Conservation (phyloP, 108 stramenopile genomes). For the Nitzschia putrida region DNA sequence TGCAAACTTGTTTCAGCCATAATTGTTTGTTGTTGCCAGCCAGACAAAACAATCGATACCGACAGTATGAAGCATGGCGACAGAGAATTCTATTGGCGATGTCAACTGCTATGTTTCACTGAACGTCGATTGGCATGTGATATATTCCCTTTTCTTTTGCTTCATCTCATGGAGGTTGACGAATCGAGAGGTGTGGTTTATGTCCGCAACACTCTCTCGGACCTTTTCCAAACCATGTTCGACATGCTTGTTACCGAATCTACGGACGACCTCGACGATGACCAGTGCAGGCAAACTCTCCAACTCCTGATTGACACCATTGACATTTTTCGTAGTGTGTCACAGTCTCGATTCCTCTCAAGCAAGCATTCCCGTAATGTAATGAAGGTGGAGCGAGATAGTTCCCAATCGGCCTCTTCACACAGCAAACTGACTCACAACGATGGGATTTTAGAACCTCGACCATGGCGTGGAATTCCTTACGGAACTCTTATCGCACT, state of each 20-base stretch:
- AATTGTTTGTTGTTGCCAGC: conserved; percentile 53
- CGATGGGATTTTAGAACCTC: conserved; percentile 9
- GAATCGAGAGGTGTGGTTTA: background rate
- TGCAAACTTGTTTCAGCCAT: conserved; percentile 57
- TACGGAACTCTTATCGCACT: conserved; percentile 67
- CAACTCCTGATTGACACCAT: conserved; percentile 56
- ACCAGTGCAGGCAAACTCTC: background rate
- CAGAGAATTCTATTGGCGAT: conserved; percentile 49
- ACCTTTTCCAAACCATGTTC: background rate
- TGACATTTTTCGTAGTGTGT: conserved; percentile 48
- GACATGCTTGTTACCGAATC: too few relatives aligned
- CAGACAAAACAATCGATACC: background rate
- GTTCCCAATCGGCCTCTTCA: conserved; percentile 11
- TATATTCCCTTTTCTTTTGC: conserved; percentile 64
- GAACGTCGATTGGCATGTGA: conserved; percentile 61
- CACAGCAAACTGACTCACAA: conserved; percentile 18
- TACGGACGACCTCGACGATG: background rate
- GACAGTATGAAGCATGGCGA: conserved; percentile 9
- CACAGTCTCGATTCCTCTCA: conserved; percentile 53
- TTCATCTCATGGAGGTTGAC: conserved; percentile 46
- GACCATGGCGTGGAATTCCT: conserved; percentile 66
- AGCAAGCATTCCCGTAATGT: conserved; percentile 23
- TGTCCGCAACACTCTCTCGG: background rate
- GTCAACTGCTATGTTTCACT: conserved; percentile 52
- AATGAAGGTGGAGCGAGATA: conserved; percentile 15